Base-by-base conservation (phyloP, 306 rosid species). In the Oxytropis ochrocephala region DNA sequence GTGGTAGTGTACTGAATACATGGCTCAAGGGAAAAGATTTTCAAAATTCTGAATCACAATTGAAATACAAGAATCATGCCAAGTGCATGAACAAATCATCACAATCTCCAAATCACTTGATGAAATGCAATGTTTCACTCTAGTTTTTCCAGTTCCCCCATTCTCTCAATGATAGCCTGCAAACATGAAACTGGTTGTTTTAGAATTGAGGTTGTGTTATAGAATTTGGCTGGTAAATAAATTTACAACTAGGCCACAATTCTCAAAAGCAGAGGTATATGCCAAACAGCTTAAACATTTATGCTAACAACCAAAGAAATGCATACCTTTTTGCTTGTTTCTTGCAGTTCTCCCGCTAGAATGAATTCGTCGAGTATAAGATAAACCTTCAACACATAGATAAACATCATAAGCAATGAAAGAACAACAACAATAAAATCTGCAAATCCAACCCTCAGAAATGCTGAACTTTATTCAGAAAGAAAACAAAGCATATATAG, bases 351-450 rank as follows among this genome's bases (percentile, higher is more conserved):
- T 13, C 86, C 86, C 32, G 86, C 86, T 36, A 82, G 86, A 75
- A 82, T 82, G 78, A 82, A 82, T 75, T 82, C 83, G 24, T 82
- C 86, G 39, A 82, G 86, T 78, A 82, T 82, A 66, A 82, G 86
- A 72, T 82, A 82, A 60, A 82, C 86, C 86, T 82, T 78, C 66
- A 82, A 39, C 21, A 66, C 14, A 33, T 4, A 60, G 52, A 54
- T 16, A 65, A 70, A 57, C 11, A 29, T 42, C 12, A 59, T 70
- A 58, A 82, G 73, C 44, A 62, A 47, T 44, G 19, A 3, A 24
- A 4, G 3, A 24, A 24, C 3, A 54, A 33, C 66, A 73, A 56
- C 27, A 71, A 48, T 11, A 32, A 55, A n/a, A n/a, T n/a, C 30
- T 47, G 30, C 27, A 63, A 51, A 30, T 62, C 47, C 49, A 64